A percentile compares a stretch with the other conserved stretches of the same genome.
phyloP scores from a whole-genome alignment of 495 filamentous ascomycete genomes.

The Neurospora tetraspora region DNA sequence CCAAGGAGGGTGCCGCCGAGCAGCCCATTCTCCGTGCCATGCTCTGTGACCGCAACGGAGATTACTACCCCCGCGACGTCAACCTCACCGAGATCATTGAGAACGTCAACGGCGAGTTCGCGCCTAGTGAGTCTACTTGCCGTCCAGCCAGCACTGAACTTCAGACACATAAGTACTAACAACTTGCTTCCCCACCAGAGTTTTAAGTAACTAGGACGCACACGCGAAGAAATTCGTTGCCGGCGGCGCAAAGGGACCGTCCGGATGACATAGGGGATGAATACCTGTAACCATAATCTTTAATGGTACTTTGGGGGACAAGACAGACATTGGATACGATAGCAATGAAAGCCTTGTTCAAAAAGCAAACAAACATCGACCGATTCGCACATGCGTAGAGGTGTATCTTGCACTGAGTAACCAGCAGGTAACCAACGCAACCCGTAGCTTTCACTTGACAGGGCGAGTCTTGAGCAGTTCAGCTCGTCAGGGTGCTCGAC shows the following conservation, averaged over 20 bases:
- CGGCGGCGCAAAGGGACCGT: not conserved
- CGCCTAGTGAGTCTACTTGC: not conserved
- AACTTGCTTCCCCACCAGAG: not conserved
- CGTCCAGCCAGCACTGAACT: not conserved
- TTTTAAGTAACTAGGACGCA: not conserved
- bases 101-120: conserved; percentile 16
- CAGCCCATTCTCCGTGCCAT: conserved; percentile 22
- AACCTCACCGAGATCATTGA: conserved; percentile 23
- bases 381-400: not conserved
- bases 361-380: not conserved
- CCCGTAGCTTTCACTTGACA: not conserved
- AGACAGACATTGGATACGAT: not conserved
- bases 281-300: too few relatives aligned
- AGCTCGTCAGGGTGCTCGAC: not conserved
- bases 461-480: not conserved
- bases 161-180: not conserved
- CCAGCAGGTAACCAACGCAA: not conserved
- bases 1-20: conserved; percentile 28
- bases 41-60: conserved; percentile 6
- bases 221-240: not conserved
- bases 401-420: not conserved
- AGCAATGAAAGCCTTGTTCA: not conserved
- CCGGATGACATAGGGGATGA: not conserved
- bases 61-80: conserved; percentile 7
- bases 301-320: not conserved